Evolutionary conservation across 1,284 basidiomycete species (phyloP).

Genomic region (Ceratobasidium sp.): DNA sequence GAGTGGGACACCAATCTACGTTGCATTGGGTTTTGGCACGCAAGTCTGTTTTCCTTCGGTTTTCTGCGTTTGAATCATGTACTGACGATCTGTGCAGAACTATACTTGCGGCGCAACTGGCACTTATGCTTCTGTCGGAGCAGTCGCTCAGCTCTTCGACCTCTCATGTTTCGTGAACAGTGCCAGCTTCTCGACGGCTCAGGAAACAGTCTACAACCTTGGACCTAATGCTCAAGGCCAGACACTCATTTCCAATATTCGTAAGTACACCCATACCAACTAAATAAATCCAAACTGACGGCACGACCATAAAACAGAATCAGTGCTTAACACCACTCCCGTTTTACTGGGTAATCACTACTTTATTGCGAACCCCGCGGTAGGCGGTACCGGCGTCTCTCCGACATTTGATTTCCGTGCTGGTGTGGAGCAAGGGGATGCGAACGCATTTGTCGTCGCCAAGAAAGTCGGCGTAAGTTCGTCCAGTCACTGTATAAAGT

Average conservation of each 20-base stretch:
- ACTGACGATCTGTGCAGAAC: background rate
- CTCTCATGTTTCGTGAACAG: background rate
- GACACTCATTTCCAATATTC: background rate
- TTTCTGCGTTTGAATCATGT: too few relatives aligned
- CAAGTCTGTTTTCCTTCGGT: slow-evolving; percentile 2
- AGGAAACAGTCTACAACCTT: background rate
- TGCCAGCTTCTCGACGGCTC: background rate
- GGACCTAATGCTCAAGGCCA: background rate
- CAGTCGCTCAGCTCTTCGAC: slow-evolving; percentile 7
- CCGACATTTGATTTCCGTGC: slow-evolving; percentile 6
- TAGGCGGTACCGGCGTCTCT: background rate
- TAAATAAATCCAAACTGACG: background rate
- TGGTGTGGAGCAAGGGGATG: background rate
- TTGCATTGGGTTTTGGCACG: slow-evolving; percentile 15
- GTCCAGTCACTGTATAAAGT: background rate
- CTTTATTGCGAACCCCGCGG: background rate
- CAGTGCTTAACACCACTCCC: background rate
- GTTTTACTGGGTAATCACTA: background rate
- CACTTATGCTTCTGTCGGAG: background rate
- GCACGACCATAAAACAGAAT: background rate
- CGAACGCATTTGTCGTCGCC: background rate
- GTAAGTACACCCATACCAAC: background rate
- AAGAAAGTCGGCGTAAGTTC: slow-evolving; percentile 10
- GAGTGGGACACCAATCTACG: background rate
- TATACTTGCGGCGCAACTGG: slow-evolving; percentile 7